phyloP scores from a whole-genome alignment of 306 rosid genomes.

The Acacia melanoxylon region DNA sequence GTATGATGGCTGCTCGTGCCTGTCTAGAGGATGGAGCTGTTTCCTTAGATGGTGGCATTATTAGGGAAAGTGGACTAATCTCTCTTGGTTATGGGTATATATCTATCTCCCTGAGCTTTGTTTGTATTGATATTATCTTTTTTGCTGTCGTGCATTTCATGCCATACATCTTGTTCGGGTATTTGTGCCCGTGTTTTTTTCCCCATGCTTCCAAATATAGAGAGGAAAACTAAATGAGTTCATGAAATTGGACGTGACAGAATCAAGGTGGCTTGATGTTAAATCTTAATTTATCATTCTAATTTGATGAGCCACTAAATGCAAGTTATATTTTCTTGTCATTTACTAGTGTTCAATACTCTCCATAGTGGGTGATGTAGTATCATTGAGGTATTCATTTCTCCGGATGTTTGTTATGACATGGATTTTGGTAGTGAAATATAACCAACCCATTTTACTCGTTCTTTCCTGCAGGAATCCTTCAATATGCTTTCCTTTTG shows the following conservation, averaged over 20 bases:
- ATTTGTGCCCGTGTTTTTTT: not conserved
- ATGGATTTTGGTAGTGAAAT: slow-evolving; percentile 4
- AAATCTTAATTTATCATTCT: not conserved
- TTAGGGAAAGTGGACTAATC: slow-evolving; percentile 44
- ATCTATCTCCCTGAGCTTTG: not conserved
- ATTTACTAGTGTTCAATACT: not conserved
- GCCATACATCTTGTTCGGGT: not conserved
- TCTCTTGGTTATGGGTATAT: slow-evolving; percentile 58
- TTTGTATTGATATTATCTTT: not conserved
- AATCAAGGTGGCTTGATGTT: not conserved
- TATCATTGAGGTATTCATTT: not conserved
- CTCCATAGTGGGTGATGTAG: no score
- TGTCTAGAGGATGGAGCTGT: slow-evolving; percentile 62
- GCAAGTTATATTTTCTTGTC: not conserved
- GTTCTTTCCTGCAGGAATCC: slow-evolving; percentile 45
- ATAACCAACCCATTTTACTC: not conserved
- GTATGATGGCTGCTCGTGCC: slow-evolving; percentile 52
- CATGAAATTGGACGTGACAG: not conserved
- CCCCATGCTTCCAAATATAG: not conserved
- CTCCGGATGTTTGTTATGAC: not conserved
- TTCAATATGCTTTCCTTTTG: slow-evolving; percentile 42
- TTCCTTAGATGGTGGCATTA: slow-evolving; percentile 67
- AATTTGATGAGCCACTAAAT: not conserved
- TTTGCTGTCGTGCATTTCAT: not conserved
- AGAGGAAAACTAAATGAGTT: not conserved